A percentile compares a stretch with the other conserved stretches of the same genome.
Evolutionary conservation across 495 filamentous ascomycete genomes (phyloP).

Genomic region (Zalerion maritima): DNA sequence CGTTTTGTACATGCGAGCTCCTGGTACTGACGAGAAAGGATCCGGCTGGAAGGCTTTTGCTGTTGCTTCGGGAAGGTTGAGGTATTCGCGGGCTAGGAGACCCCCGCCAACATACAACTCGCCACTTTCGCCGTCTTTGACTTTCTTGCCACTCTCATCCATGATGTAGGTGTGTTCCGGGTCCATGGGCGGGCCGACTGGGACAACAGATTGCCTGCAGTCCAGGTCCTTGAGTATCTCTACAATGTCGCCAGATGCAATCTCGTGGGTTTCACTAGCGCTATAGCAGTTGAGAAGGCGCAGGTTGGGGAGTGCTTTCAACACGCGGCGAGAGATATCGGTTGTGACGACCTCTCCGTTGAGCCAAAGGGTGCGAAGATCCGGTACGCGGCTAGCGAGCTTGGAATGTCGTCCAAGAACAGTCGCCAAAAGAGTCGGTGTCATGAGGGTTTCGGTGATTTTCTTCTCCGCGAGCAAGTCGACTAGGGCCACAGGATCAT

Average conservation of each 20-base stretch:
- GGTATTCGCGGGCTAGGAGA: conserved; percentile 54
- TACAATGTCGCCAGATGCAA: conserved; percentile 55
- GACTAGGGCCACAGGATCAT: conserved; percentile 52
- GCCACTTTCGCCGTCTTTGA: conserved; percentile 29
- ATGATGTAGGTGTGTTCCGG: conserved; percentile 45
- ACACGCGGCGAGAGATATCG: conserved; percentile 44
- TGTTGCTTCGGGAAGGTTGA: conserved; percentile 56
- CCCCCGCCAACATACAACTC: conserved; percentile 57
- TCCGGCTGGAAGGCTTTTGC: conserved; percentile 46
- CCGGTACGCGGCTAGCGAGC: conserved; percentile 39
- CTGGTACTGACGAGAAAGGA: conserved; percentile 21
- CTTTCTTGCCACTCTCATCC: conserved; percentile 37
- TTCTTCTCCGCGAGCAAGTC: conserved; percentile 40
- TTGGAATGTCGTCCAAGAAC: conserved; percentile 44
- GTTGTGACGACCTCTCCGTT: conserved; percentile 60
- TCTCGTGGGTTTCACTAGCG: conserved; percentile 58
- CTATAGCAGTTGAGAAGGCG: conserved; percentile 58
- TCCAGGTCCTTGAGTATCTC: conserved; percentile 40
- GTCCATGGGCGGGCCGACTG: conserved; percentile 47
- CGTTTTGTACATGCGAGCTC: conserved; percentile 49
- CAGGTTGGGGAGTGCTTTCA: conserved; percentile 45
- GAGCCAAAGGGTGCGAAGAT: conserved; percentile 48
- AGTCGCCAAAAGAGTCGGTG: conserved; percentile 52
- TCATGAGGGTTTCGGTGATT: conserved; percentile 59
- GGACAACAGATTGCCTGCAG: conserved; percentile 21